These are phyloP conservation scores for Thalassiosira hispida DNA, from an alignment of 352 stramenopile genomes.

Conservation along the genomic window DNA sequence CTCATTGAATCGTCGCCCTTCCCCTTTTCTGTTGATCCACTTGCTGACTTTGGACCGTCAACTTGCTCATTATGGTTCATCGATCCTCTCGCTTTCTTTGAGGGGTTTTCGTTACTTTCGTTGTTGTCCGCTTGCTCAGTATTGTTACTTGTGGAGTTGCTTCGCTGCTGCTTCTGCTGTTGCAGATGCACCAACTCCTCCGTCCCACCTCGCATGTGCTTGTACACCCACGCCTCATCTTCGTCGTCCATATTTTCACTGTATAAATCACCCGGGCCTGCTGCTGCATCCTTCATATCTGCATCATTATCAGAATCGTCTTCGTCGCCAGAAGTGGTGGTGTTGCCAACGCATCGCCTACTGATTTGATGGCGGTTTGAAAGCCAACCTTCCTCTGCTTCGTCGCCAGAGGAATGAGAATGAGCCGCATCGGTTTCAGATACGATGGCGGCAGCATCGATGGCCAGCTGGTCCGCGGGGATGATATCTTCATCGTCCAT, in stretches of 20 bases:
- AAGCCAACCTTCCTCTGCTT: conserved; percentile 33
- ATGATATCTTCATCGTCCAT: conserved; percentile 23
- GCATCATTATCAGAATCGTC: conserved; percentile 27
- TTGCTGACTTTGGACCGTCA: neutral
- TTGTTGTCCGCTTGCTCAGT: neutral
- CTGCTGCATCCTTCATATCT: conserved; percentile 27
- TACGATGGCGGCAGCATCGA: conserved; percentile 39
- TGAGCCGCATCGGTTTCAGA: conserved; percentile 50
- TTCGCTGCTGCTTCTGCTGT: conserved; percentile 2
- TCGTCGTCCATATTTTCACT: conserved; percentile 75
- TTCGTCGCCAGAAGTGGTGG: conserved; percentile 12
- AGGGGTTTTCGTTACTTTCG: conserved; percentile 18
- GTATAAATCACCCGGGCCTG: conserved; percentile 34
- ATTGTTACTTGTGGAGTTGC: neutral
- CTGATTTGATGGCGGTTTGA: conserved; percentile 3
- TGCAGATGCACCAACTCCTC: conserved; percentile 53
- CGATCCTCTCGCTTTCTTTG: conserved; percentile 3
- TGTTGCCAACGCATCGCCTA: neutral
- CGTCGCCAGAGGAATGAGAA: conserved; percentile 41
- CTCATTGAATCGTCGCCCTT: conserved; percentile 10
- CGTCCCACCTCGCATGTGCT: conserved; percentile 70
- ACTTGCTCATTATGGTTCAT: neutral
- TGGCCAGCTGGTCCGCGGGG: neutral
- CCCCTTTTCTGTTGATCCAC: conserved; percentile 2
- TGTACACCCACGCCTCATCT: conserved; percentile 84